Base-by-base conservation (phyloP, 768 basidiomycete genomes). In the Polyporus arcularius region DNA sequence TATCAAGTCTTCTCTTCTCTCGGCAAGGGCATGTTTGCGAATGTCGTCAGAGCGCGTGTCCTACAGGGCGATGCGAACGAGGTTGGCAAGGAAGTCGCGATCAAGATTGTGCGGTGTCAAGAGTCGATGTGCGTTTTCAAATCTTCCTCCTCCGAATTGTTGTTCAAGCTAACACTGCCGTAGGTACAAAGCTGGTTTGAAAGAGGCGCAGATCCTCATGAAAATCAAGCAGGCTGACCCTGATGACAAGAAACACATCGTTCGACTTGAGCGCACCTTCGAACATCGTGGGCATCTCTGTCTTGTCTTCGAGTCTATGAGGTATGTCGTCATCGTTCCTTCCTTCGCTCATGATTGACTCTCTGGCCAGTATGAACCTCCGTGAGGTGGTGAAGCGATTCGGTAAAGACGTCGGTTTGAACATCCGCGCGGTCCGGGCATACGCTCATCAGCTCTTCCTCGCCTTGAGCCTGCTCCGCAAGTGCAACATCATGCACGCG, bases 1-100 rank as follows among this genome's bases (percentile, higher is more conserved):
- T 99, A 98, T 71, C 94, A 97, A 72, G 94, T 99, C 10, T 95
- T 91, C 66, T 94, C 93, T 50, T 92, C 86, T 50, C 80, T 98
- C n/a, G 97, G 97, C 16, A 96, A 96, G 72, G 97, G 97, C 50
- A 99, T 99, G 96, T 99, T 98, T 72, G 94, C 95, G 50, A 94
- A 92, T 57, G 97, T 99, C 52, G 94, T 98, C 30, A 85, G 92
- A 48, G 96, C 96, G 9, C 86, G 93, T 35, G 82, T 94, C 10
- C 78, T 96, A 46, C 78, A 88, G 75, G 79, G 80, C 53, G 89
- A 90, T 38, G 57, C 80, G 10, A 77, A 79, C 57, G 80, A 83
- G 53, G 64, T 62, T 40, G 82, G 85, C 42, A 78, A 79, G 68
- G 96, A 99, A 72, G 95, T 98, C 10, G 97, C 97, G 0, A 98